Conservation (phyloP, 495 filamentous ascomycete genomes). For the Penicillium fimorum region DNA sequence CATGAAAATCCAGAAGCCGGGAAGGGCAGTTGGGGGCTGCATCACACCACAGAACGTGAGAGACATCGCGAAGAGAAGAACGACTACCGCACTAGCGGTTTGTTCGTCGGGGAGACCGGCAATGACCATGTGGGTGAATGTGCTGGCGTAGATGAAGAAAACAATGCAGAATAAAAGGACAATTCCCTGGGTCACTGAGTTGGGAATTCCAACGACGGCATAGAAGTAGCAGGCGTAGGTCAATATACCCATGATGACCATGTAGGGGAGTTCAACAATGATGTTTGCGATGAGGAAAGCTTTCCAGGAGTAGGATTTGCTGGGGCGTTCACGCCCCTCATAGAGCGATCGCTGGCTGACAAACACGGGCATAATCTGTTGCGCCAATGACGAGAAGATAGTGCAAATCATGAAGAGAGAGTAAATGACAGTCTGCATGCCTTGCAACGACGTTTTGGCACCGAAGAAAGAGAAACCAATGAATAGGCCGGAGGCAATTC, state of each 20-base stretch:
- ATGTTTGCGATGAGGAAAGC: slow-evolving; percentile 65
- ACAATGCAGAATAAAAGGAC: slow-evolving; percentile 52
- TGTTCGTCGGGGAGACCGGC: slow-evolving; percentile 55
- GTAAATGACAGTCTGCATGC: slow-evolving; percentile 55
- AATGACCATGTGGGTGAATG: slow-evolving; percentile 57
- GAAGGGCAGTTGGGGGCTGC: slow-evolving; percentile 54
- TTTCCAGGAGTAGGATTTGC: slow-evolving; percentile 70
- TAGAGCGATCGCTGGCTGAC: slow-evolving; percentile 62
- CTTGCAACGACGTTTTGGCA: slow-evolving; percentile 43
- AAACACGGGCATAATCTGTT: slow-evolving; percentile 67
- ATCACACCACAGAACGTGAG: slow-evolving; percentile 60
- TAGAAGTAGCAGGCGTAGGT: slow-evolving; percentile 52
- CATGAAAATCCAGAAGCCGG: slow-evolving; percentile 60
- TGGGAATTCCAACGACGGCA: slow-evolving; percentile 39
- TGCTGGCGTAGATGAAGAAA: slow-evolving; percentile 48
- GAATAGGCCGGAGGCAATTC: slow-evolving; percentile 54
- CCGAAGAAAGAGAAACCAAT: slow-evolving; percentile 59
- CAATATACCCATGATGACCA: slow-evolving; percentile 41
- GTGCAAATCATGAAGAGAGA: slow-evolving; percentile 62
- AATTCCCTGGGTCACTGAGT: slow-evolving; percentile 45
- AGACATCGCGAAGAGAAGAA: slow-evolving; percentile 55
- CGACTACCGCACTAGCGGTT: slow-evolving; percentile 52
- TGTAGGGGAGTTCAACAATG: slow-evolving; percentile 52
- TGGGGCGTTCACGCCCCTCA: slow-evolving; percentile 63
- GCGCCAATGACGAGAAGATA: slow-evolving; percentile 50